Conservation (phyloP, 768 basidiomycete species). For the Tulasnella sp. region DNA sequence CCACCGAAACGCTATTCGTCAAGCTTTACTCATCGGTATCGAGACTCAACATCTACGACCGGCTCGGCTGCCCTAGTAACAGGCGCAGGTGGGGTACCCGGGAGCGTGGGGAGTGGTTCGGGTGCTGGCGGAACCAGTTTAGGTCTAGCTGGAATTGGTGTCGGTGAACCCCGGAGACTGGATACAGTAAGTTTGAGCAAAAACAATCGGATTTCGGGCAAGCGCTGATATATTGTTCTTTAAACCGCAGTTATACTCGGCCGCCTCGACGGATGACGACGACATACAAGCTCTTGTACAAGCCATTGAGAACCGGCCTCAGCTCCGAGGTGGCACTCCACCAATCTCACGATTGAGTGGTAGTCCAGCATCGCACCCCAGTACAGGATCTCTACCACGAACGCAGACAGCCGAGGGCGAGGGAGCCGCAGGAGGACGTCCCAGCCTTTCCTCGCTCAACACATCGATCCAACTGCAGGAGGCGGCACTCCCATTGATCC, state of each 20-base stretch:
- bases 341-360: slow-evolving; percentile 9
- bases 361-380: slow-evolving; percentile 13
- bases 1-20: slow-evolving; percentile 13
- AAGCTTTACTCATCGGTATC: slow-evolving; percentile 18
- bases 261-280: slow-evolving; percentile 15
- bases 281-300: slow-evolving; percentile 19
- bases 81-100: slow-evolving; percentile 8
- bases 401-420: background rate
- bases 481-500: background rate
- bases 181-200: background rate
- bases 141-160: background rate
- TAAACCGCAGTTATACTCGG: background rate
- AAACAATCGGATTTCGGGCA: background rate
- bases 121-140: background rate
- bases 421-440: background rate
- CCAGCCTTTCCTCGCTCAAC: background rate
- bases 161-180: background rate
- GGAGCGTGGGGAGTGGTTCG: slow-evolving; percentile 10
- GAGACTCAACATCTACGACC: background rate
- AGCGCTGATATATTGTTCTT: background rate
- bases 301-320: slow-evolving; percentile 18
- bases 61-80: background rate
- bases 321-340: slow-evolving; percentile 19
- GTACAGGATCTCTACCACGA: slow-evolving; percentile 9
- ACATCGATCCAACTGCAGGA: background rate